A percentile compares a stretch with the other conserved stretches of the same genome.
Evolutionary conservation across 2,329 filamentous ascomycete species (phyloP).

Genomic region (Epichloe sylvatica): DNA sequence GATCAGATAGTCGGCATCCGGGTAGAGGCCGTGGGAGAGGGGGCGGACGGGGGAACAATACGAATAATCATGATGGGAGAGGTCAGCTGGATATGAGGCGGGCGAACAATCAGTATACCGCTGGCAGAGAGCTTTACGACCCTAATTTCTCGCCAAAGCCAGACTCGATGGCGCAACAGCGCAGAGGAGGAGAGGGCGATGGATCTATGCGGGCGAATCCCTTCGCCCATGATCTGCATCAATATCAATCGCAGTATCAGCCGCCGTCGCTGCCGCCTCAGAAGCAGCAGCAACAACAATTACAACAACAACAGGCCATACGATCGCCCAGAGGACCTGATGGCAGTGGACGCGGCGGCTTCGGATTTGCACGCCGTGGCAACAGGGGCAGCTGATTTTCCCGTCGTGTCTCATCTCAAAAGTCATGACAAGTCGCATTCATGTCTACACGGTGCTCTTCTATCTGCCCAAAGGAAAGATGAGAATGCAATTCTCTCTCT

Average conservation of each 20-base stretch:
- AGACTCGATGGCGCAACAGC: constrained; percentile 33
- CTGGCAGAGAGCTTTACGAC: constrained; percentile 58
- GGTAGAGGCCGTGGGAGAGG: constrained; percentile 35
- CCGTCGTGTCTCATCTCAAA: background rate
- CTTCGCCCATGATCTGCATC: constrained; percentile 33
- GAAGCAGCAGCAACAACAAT: background rate
- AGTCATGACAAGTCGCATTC: constrained; percentile 2
- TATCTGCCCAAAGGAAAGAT: background rate
- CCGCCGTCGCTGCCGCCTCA: background rate
- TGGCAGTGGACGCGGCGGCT: constrained; percentile 59
- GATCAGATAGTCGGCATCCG: constrained; percentile 17
- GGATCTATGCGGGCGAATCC: constrained; percentile 15
- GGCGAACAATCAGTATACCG: constrained; percentile 13
- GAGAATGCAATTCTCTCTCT: background rate
- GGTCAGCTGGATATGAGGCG: constrained; percentile 6
- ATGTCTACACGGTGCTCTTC: constrained; percentile 11
- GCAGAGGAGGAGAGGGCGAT: constrained; percentile 25
- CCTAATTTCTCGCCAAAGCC: constrained; percentile 56
- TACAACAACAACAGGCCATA: constrained; percentile 55
- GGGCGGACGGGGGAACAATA: constrained; percentile 13
- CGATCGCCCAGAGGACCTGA: constrained; percentile 69
- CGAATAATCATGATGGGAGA: constrained; percentile 7
- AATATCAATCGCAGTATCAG: background rate
- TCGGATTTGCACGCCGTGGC: constrained; percentile 58
- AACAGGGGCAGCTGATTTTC: constrained; percentile 22